Evolutionary conservation across 495 filamentous ascomycete species (phyloP).

Genomic region (Hyaloscypha variabilis): DNA sequence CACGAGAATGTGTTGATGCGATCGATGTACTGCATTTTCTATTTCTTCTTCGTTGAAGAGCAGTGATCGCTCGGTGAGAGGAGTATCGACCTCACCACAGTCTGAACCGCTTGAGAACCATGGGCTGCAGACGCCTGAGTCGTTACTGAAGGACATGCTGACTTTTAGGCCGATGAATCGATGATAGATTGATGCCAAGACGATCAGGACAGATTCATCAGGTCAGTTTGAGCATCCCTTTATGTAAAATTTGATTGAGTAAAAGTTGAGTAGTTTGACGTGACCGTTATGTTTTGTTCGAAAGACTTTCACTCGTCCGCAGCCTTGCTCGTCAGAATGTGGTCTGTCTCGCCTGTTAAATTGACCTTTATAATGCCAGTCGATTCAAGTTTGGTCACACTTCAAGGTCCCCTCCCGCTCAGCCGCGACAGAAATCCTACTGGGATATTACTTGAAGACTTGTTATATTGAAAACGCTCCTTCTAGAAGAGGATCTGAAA

Average conservation of each 20-base stretch:
- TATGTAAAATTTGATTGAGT: constrained; percentile 8
- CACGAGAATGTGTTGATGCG: constrained; percentile 43
- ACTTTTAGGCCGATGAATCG: not conserved
- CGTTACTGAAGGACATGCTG: constrained; percentile 22
- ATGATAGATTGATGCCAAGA: not conserved
- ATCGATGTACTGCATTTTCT: constrained; percentile 33
- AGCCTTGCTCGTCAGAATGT: constrained; percentile 20
- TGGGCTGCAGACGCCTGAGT: constrained; percentile 18
- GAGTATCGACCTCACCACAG: constrained; percentile 17
- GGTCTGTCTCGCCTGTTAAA: constrained; percentile 20
- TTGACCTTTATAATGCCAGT: constrained; percentile 12
- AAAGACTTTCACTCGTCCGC: constrained; percentile 1
- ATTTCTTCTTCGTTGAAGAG: constrained; percentile 34
- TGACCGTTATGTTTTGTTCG: not conserved
- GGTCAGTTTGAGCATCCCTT: constrained; percentile 16
- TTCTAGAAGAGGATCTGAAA: constrained; percentile 19
- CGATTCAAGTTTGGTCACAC: constrained; percentile 10
- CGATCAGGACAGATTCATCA: not conserved
- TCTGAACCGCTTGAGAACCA: constrained; percentile 19
- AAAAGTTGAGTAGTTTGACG: constrained; percentile 4
- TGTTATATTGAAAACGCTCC: constrained; percentile 15
- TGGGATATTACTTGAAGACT: constrained; percentile 14
- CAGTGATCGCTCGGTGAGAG: constrained; percentile 21
- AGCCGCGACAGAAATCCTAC: constrained; percentile 16
- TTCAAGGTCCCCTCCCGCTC: constrained; percentile 19